Base-by-base conservation (phyloP, 306 rosid genomes). In the Vigna nakashimae region DNA sequence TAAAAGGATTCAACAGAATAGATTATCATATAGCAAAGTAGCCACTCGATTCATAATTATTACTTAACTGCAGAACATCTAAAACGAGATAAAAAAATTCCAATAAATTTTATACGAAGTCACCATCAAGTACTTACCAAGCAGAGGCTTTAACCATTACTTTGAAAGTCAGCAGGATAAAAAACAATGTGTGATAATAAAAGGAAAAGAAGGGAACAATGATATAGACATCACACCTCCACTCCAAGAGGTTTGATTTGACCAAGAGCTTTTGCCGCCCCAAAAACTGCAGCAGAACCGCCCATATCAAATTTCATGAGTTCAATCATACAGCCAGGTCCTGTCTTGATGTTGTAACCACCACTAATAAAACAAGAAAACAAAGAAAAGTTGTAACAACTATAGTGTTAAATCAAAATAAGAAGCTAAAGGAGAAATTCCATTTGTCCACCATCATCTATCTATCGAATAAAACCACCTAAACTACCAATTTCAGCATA, bases 301-400 rank as follows among this genome's bases (percentile, higher is more conserved):
- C 97, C 98, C 98, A 91, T 91, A 71, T 93, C 97, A 83, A 80
- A 84, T 79, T 93, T 93, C 98, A 93, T 93, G 63, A 86, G 87
- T 59, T 93, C 98, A 86, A 93, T 88, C 59, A 63, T 83, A 84
- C 93, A 88, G 71, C 93, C 98, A 45, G 98, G 92, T 75, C 98
- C 97, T 13, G 98, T 93, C 87, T 93, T 93, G 90, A 91, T 93
- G 90, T 93, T 93, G 90, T 93, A 93, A 84, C 98, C 98, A 79
- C 97, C 98, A 83, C 98, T 93, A 74, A 80, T 36, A 38, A 84
- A 34, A 51, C 12, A 49, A 28, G 30, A 49, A 42, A 14, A 28
- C 18, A 14, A 64, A 78, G 18, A 57, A 17, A 74, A 74, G 12
- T 34, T 42, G 16, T 52, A 38, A 64, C 13, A 20, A 45, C 5